Conservation (phyloP, 805 yeast genomes). For the Candida peoriensis region DNA sequence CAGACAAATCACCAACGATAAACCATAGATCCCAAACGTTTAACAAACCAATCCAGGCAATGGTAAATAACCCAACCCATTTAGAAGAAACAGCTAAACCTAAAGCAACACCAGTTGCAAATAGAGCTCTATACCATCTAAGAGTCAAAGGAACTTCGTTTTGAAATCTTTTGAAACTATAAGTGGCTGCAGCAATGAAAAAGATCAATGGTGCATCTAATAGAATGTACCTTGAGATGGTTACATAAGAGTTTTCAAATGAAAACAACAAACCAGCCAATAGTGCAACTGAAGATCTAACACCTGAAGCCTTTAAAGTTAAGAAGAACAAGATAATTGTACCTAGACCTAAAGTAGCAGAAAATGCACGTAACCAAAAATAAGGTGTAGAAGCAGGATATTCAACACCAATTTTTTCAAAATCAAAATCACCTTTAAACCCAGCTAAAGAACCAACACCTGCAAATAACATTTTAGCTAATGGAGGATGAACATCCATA, state of each 20-base stretch:
- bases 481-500: conserved; percentile 78
- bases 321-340: conserved; percentile 62
- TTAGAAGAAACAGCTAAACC: conserved; percentile 73
- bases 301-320: conserved; percentile 69
- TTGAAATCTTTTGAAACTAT: conserved; percentile 62
- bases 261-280: conserved; percentile 51
- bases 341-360: conserved; percentile 63
- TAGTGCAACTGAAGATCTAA: conserved; percentile 57
- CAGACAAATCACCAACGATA: conserved; percentile 61
- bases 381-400: conserved; percentile 60
- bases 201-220: conserved; percentile 73
- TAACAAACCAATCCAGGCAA: conserved; percentile 68
- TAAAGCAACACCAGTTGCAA: conserved; percentile 62
- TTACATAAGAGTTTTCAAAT: conserved; percentile 62
- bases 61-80: conserved; percentile 82
- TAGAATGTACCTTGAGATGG: conserved; percentile 70
- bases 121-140: conserved; percentile 53
- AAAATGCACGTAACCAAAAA: conserved; percentile 61
- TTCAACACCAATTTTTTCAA: conserved; percentile 58
- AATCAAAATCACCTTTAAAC: conserved; percentile 64
- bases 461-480: conserved; percentile 72
- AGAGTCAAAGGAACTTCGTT: conserved; percentile 54
- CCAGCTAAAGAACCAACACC: conserved; percentile 65
- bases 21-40: conserved; percentile 67
- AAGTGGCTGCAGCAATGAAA: conserved; percentile 69